Base-by-base conservation (phyloP, 768 basidiomycete species). In the Suillus decipiens region DNA sequence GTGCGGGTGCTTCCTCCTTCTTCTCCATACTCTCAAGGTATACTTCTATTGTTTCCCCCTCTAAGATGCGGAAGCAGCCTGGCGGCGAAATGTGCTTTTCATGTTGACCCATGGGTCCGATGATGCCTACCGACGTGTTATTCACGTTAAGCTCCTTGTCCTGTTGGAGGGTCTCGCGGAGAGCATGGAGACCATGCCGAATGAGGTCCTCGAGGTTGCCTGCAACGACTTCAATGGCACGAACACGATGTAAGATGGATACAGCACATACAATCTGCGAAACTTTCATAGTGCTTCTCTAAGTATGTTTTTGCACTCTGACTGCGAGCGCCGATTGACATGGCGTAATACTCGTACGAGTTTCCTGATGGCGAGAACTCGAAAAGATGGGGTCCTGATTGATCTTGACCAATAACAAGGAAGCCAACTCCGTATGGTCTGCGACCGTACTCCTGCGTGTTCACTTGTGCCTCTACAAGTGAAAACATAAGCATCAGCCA, bases 241-340 rank as follows among this genome's bases (percentile, higher is more conserved):
- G 24, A 41, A 39, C 14, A 41, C 11, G 39, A 11, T 28, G 42
- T 53, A 42, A 51, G 48, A 60, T 43, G 62, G 14, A 56, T 42
- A 57, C 24, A 59, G 64, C 36, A 82, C 92, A 68, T 67, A 97
- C 95, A 89, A 73, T 94, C 88, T 5, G 83, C 82, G 72, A 98
- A 99, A 70, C 82, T 85, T 75, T 93, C 90, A 70, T 88, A 97
- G 72, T 99, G 88, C 76, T 91, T 93, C 81, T 99, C 97, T 42
- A 99, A 82, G 76, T 99, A 99, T 14, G 97, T 99, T 79, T 98
- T 99, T 57, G 97, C 96, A 69, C 94, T 96, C 78, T 99, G 97
- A 77, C 92, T 95, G 58, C 97, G 87, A 15, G 96, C 96, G 59
- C 97, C 97, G 76, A 99, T 99, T 45, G 95, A 96, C 86, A 98